phyloP scores from a whole-genome alignment of 148 eudicot species.

The Rhododendron mucronatum region DNA sequence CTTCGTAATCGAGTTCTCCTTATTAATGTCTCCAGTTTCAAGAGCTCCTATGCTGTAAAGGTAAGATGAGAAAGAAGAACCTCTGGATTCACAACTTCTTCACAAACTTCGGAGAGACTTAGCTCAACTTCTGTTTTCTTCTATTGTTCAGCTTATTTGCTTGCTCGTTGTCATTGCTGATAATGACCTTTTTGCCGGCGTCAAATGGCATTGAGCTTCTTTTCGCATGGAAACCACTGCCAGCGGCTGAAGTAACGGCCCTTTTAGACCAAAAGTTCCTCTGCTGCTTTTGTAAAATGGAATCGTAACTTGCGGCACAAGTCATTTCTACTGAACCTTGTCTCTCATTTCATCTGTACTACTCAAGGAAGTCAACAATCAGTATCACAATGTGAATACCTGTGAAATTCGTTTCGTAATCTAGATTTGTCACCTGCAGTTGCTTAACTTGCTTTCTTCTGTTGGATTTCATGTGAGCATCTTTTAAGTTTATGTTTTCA shows the following conservation, averaged over 20 bases:
- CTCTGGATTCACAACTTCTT: neutral
- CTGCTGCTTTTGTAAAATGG: neutral
- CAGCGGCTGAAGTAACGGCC: neutral
- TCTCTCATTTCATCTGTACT: neutral
- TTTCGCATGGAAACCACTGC: neutral
- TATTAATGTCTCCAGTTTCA: neutral
- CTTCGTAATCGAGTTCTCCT: slow-evolving; percentile 41
- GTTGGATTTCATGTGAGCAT: neutral
- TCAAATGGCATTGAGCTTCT: slow-evolving; percentile 8
- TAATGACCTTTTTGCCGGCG: neutral
- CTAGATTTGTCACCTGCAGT: neutral
- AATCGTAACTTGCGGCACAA: neutral
- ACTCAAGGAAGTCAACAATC: neutral
- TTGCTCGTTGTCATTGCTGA: neutral
- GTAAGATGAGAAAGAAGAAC: neutral
- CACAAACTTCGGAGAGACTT: neutral
- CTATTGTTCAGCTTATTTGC: neutral
- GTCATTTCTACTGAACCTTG: neutral
- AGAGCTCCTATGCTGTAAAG: slow-evolving; percentile 10
- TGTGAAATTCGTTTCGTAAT: neutral
- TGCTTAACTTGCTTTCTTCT: neutral
- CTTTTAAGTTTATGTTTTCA: too few species aligned
- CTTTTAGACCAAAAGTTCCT: neutral
- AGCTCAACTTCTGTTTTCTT: neutral
- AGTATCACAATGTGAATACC: neutral